phyloP scores from a whole-genome alignment of 805 yeast species.

The Ogataea angusta region DNA sequence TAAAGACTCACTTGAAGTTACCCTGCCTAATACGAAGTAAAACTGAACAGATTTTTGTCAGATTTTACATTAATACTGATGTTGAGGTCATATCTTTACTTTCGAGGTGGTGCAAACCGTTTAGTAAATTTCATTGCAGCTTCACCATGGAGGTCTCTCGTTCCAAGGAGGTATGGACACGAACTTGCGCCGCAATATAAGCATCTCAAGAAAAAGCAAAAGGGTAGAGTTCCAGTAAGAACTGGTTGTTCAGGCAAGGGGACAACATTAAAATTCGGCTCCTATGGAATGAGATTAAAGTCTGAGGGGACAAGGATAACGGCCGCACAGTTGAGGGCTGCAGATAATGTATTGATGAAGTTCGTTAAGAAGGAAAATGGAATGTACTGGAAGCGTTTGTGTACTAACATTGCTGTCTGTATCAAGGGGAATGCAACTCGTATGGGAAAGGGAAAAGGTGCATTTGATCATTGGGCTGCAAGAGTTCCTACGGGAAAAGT shows the following conservation, averaged over 20 bases:
- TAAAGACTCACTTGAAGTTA: neutral
- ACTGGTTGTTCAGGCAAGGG: conserved; percentile 94
- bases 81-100: neutral
- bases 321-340: conserved; percentile 87
- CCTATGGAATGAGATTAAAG: conserved; percentile 80
- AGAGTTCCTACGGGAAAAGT: conserved; percentile 96
- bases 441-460: conserved; percentile 99
- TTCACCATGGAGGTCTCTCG: neutral
- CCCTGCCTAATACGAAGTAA: neutral
- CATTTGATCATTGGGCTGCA: conserved; percentile 95
- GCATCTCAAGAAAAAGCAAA: conserved; percentile 71
- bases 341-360: conserved; percentile 82
- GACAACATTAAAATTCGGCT: conserved; percentile 74
- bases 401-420: conserved; percentile 86
- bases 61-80: too few relatives aligned
- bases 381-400: conserved; percentile 71
- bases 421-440: conserved; percentile 97
- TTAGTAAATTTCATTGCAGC: neutral
- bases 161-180: conserved; percentile 48
- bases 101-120: neutral
- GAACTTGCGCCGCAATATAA: conserved; percentile 76
- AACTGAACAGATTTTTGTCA: too few relatives aligned
- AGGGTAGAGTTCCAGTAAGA: conserved; percentile 92
- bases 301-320: conserved; percentile 84
- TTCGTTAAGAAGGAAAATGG: conserved; percentile 78